Conservation (phyloP, 805 yeast species). For the Candida schatavii region DNA sequence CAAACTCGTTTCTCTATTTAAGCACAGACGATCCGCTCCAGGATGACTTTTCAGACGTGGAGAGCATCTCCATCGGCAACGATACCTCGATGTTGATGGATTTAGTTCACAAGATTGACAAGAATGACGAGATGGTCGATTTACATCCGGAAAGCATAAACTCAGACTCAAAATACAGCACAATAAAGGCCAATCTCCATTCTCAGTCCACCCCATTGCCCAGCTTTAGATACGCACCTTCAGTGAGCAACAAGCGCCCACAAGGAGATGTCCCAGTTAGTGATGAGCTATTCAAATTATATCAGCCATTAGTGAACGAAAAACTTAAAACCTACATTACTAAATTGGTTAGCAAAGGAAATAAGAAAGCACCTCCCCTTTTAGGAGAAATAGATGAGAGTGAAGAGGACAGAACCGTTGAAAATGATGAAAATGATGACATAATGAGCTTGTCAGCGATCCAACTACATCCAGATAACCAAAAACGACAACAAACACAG, state of each 20-base stretch:
- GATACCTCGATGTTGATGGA: slow-evolving; percentile 4
- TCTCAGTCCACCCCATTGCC: slow-evolving; percentile 26
- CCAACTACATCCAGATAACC: not conserved
- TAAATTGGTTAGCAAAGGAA: slow-evolving; percentile 5
- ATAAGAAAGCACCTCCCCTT: not conserved
- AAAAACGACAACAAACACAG: not conserved
- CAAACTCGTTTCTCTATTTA: slow-evolving; percentile 3
- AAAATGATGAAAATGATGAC: not conserved
- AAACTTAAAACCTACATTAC: slow-evolving; percentile 16
- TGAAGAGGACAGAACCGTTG: not conserved
- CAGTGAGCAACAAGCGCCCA: not conserved
- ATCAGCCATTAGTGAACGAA: slow-evolving; percentile 16
- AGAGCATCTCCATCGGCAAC: not conserved
- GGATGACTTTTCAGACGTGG: not conserved
- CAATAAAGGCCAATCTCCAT: slow-evolving; percentile 10
- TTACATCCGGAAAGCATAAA: not conserved
- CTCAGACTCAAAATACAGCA: not conserved
- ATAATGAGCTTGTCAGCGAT: slow-evolving; percentile 1
- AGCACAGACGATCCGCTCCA: slow-evolving; percentile 1
- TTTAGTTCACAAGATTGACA: not conserved
- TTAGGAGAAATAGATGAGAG: slow-evolving; percentile 3
- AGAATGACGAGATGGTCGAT: not conserved
- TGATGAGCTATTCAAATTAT: slow-evolving; percentile 14
- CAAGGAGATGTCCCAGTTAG: not conserved
- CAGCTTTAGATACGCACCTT: not conserved